Conservation (phyloP, 2,329 filamentous ascomycete species). For the Paraconiothyrium sp. region DNA sequence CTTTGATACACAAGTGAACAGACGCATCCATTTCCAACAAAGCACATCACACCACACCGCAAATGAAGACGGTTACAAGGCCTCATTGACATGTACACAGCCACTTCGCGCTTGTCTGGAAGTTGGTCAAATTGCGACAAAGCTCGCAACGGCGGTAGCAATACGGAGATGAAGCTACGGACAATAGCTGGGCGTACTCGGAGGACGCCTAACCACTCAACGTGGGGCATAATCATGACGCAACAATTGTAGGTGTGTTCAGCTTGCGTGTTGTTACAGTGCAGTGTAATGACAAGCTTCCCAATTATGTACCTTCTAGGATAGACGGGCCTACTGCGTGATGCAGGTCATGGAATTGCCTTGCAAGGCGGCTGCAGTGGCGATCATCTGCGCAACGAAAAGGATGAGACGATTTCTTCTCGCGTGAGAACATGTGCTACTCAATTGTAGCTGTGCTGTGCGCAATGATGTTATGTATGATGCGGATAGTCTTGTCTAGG, state of each 20-base stretch:
- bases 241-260: background rate
- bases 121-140: background rate
- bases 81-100: background rate
- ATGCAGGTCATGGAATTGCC: background rate
- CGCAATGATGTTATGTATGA: background rate
- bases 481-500: background rate
- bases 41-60: background rate
- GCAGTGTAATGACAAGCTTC: background rate
- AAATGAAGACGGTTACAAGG: background rate
- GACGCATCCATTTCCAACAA: background rate
- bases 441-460: background rate
- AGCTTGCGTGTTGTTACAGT: background rate
- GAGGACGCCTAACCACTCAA: conserved; percentile 8
- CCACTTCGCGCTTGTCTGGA: background rate
- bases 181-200: conserved; percentile 1
- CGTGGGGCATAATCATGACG: background rate
- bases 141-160: background rate
- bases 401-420: background rate
- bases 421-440: background rate
- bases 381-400: conserved; percentile 10
- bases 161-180: conserved; percentile 8
- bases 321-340: background rate
- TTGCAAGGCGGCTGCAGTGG: background rate
- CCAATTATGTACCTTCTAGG: background rate
- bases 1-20: background rate